Conservation (phyloP, 371 early-diverging fungal genomes). For the Syncephalastrum contaminatum region DNA sequence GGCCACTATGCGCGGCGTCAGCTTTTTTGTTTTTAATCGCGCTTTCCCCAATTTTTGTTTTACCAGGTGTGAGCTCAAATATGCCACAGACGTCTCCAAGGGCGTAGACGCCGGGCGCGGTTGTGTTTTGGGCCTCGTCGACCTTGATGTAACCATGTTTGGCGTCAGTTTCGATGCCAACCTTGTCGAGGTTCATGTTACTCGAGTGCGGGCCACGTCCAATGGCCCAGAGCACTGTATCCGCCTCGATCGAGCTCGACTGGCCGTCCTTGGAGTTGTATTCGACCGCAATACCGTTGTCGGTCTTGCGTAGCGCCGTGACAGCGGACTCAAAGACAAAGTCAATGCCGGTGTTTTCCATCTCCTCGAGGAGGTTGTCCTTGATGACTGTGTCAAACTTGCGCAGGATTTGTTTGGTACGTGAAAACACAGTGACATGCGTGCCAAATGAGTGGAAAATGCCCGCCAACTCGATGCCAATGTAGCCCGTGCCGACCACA, state of each 20-base stretch:
- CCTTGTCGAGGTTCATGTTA: conserved; percentile 66
- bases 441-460: conserved; percentile 89
- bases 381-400: conserved; percentile 90
- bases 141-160: conserved; percentile 68
- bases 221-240: conserved; percentile 82
- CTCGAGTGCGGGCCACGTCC: conserved; percentile 81
- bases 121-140: conserved; percentile 91
- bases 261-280: conserved; percentile 45
- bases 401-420: conserved; percentile 84
- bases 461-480: conserved; percentile 96
- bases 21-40: not conserved
- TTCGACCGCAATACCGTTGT: conserved; percentile 22
- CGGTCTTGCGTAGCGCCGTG: conserved; percentile 42
- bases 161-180: conserved; percentile 63
- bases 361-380: conserved; percentile 77
- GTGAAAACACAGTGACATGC: conserved; percentile 85
- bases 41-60: not conserved
- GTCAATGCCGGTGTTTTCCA: conserved; percentile 70
- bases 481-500: conserved; percentile 88
- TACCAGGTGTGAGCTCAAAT: conserved; percentile 90
- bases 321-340: conserved; percentile 71
- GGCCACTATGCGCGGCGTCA: conserved; percentile 53
- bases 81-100: conserved; percentile 95
- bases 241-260: conserved; percentile 50
- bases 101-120: conserved; percentile 72